Base-by-base conservation (phyloP, 352 stramenopile genomes). In the Phytophthora crassamura region DNA sequence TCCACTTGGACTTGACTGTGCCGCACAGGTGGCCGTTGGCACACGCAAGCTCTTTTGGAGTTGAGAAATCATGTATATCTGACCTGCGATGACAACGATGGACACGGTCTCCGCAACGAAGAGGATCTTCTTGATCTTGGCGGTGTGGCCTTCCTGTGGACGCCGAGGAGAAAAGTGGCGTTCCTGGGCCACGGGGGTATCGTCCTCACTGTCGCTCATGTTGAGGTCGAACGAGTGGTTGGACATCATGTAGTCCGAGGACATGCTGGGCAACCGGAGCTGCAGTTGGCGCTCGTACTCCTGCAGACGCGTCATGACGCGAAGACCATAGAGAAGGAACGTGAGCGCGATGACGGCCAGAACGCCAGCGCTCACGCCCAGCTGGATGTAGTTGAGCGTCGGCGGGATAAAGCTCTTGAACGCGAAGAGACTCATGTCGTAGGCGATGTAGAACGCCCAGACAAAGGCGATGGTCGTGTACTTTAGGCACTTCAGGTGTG, bases 361-460 rank as follows among this genome's bases (percentile, higher is more conserved):
- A 8, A 77, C 33, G 2, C 39, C 20, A 7, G 58, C 65, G 33
- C 64, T 75, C 22, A 53, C 40, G 7, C 64, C 59, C 30, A 83
- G 57, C 32, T 86, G 72, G 15, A 73, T 14, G 14, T 68, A 54
- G 15, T 59, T 74, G 14, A 78, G 43, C 1, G 52, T 54, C 28
- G 54, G 43, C 2, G 50, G 40, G 34, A 70, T 73, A 39, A 78
- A 86, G 8, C 74, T 74, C 22, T 82, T 81, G 63, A 58, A 73
- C 25, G 39, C 57, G 18, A 80, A 69, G 16, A 77, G 49, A 18
- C 60, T 56, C 51, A 75, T 61, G 42, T 74, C 71, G 20, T 74
- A 58, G 0, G 42, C 59, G 38, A 75, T 57, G 47, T 83, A 80
- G 48, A 79, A 77, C 1, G 47, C n/a, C 77, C 77, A 86, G 1